Conservation (phyloP, 1,139 yeast genomes). For the Yamadazyma sp. region DNA sequence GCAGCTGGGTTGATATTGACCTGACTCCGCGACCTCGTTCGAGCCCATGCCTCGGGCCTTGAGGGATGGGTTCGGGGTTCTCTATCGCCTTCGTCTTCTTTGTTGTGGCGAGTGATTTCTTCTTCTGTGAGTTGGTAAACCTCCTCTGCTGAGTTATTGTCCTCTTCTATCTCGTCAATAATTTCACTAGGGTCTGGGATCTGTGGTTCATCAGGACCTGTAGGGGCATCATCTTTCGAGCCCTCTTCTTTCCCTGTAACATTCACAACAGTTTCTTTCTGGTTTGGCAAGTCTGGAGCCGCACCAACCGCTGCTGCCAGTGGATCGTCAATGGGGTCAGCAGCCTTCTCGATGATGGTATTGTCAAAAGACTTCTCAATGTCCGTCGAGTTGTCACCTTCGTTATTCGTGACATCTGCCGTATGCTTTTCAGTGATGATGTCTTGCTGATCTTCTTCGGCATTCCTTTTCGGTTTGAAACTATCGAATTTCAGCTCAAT, state of each 20-base stretch:
- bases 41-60: conserved; percentile 3
- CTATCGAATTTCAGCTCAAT: conserved; percentile 10
- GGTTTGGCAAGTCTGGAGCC: too few species aligned
- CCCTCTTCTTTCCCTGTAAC: not conserved
- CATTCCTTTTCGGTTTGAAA: conserved; percentile 6
- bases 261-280: not conserved
- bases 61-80: not conserved
- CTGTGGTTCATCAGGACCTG: not conserved
- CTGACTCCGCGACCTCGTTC: conserved; percentile 13
- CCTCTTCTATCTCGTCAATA: conserved; percentile 7
- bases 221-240: not conserved
- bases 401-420: not conserved
- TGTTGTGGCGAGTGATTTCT: conserved; percentile 11
- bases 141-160: conserved; percentile 13
- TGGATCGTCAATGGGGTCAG: too few species aligned
- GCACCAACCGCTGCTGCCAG: too few species aligned
- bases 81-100: not conserved
- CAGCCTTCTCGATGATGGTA: not conserved
- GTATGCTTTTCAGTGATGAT: not conserved
- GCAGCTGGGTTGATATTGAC: conserved; percentile 16
- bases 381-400: not conserved
- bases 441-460: conserved; percentile 1
- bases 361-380: not conserved
- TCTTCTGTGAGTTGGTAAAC: conserved; percentile 15
- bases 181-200: not conserved